phyloP scores from a whole-genome alignment of 352 stramenopile genomes.

The Globisporangium emineosum region DNA sequence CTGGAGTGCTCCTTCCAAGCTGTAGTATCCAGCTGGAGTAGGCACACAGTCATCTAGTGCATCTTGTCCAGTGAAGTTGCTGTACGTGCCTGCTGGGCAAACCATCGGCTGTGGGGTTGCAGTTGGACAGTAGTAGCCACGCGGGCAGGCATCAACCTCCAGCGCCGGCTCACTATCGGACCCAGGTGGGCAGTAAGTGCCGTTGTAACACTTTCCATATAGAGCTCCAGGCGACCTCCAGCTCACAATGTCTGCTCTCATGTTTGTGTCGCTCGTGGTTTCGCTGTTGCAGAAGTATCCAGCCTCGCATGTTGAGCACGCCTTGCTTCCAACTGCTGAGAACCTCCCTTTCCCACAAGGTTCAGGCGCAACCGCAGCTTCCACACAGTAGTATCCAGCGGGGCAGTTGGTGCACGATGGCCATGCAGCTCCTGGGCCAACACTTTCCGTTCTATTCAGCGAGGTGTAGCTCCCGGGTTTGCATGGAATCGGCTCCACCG shows the following conservation, averaged over 20 bases:
- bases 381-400: slow-evolving; percentile 78
- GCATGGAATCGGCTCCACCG: slow-evolving; percentile 56
- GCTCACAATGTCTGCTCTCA: slow-evolving; percentile 48
- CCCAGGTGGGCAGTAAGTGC: slow-evolving; percentile 77
- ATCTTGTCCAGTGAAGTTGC: slow-evolving; percentile 78
- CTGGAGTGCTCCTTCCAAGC: slow-evolving; percentile 51
- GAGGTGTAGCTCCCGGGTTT: slow-evolving; percentile 74
- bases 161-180: slow-evolving; percentile 70
- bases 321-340: slow-evolving; percentile 49
- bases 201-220: slow-evolving; percentile 84
- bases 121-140: slow-evolving; percentile 77
- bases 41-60: slow-evolving; percentile 66
- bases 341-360: slow-evolving; percentile 74
- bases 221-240: slow-evolving; percentile 58
- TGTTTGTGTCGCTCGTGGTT: slow-evolving; percentile 61
- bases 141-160: slow-evolving; percentile 67
- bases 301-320: slow-evolving; percentile 55
- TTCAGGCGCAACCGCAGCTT: slow-evolving; percentile 49
- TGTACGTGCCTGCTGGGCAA: slow-evolving; percentile 85
- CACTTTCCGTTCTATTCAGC: slow-evolving; percentile 64
- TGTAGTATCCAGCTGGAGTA: slow-evolving; percentile 70
- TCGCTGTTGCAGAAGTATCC: slow-evolving; percentile 79
- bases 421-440: slow-evolving; percentile 53
- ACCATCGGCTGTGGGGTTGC: slow-evolving; percentile 61
- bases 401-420: slow-evolving; percentile 73